A percentile compares a stretch with the other conserved stretches of the same genome.
Conservation (phyloP, 768 basidiomycete species). For the Naganishia antarctica region DNA sequence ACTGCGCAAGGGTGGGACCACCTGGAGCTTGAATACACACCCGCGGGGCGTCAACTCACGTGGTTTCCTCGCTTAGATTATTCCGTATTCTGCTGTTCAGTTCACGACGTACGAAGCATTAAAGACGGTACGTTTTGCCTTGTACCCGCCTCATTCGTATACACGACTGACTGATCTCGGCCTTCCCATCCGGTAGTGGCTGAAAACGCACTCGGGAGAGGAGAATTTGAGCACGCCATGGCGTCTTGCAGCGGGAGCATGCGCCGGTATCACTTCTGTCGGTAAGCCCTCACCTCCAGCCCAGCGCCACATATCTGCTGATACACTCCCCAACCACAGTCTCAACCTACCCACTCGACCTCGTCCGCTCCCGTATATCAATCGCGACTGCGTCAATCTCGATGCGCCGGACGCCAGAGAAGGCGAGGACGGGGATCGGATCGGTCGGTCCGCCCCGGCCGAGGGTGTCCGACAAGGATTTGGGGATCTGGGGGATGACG, state of each 20-base stretch:
- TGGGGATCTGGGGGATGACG: slow-evolving; percentile 78
- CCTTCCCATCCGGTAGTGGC: slow-evolving; percentile 17
- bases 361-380: slow-evolving; percentile 83
- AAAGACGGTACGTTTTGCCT: slow-evolving; percentile 60
- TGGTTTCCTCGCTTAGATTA: slow-evolving; percentile 59
- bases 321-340: slow-evolving; percentile 18
- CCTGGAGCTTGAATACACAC: slow-evolving; percentile 49
- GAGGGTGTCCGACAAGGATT: slow-evolving; percentile 50
- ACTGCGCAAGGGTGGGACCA: slow-evolving; percentile 41
- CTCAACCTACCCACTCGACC: slow-evolving; percentile 72
- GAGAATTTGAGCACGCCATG: slow-evolving; percentile 81
- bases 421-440: slow-evolving; percentile 29
- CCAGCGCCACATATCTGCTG: neutral
- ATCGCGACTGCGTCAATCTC: slow-evolving; percentile 83
- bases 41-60: slow-evolving; percentile 43
- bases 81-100: slow-evolving; percentile 67
- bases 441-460: slow-evolving; percentile 40
- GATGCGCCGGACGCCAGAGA: slow-evolving; percentile 19
- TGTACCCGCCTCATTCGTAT: neutral
- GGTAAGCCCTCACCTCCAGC: slow-evolving; percentile 55
- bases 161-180: neutral
- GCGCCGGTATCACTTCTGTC: slow-evolving; percentile 91
- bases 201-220: slow-evolving; percentile 67
- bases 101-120: slow-evolving; percentile 72
- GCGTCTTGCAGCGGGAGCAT: slow-evolving; percentile 75